Percentiles rank a stretch among this genome's conserved stretches.
phyloP scores from a whole-genome alignment of 176 grass and related monocot species.

The Cenchrus purpureus region DNA sequence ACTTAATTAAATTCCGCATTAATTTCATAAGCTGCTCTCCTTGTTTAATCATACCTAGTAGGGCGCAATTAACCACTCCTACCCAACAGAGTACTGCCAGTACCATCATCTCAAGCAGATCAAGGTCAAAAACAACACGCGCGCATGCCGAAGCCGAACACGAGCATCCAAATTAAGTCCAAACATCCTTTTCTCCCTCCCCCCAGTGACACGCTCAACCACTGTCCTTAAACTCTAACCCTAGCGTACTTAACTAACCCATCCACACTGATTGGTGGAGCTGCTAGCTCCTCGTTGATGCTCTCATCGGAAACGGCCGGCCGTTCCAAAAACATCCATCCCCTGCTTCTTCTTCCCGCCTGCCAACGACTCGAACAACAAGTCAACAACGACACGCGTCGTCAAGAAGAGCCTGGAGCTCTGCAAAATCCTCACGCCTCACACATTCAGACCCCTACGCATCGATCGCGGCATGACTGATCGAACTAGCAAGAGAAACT shows the following conservation, averaged over 20 bases:
- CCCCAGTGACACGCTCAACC: background rate
- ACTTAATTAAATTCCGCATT: constrained; percentile 31
- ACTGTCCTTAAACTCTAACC: background rate
- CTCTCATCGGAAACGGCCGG: background rate
- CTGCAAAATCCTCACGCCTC: background rate
- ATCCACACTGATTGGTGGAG: background rate
- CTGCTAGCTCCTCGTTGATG: background rate
- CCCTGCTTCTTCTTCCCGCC: too few species aligned
- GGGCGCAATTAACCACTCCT: background rate
- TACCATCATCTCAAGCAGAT: constrained; percentile 31
- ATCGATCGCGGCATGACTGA: background rate
- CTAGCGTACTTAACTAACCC: background rate
- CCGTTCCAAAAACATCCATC: background rate
- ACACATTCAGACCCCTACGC: background rate
- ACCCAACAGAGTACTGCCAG: background rate
- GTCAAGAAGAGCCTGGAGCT: background rate
- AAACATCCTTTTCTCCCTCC: background rate
- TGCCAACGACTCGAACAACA: too few species aligned
- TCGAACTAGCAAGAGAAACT: background rate
- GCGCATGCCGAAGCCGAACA: background rate
- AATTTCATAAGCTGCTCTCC: constrained; percentile 18
- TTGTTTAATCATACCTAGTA: constrained; percentile 13
- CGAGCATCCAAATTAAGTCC: background rate
- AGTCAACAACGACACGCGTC: too few species aligned
- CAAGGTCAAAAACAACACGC: constrained; percentile 36